These are phyloP conservation scores for Pythium volutum DNA, from an alignment of 352 stramenopile species.

Conservation along the genomic window DNA sequence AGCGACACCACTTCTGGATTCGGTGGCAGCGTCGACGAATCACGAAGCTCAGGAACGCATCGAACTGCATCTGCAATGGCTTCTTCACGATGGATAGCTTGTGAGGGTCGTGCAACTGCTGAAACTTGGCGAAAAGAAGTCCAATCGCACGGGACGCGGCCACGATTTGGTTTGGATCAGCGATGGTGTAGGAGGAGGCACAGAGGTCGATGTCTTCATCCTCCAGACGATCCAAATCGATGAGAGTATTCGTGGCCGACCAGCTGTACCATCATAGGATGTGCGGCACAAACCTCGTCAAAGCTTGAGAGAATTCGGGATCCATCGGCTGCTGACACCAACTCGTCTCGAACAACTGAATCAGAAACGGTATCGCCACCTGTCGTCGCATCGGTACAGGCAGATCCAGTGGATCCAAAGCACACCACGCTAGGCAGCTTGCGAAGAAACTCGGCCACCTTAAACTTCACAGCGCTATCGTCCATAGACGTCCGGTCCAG, in stretches of 20 bases:
- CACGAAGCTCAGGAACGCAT: constrained; percentile 53
- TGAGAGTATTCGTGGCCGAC: too few relatives aligned
- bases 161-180: constrained; percentile 38
- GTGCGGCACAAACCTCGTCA: constrained; percentile 26
- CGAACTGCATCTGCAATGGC: constrained; percentile 40
- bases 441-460: constrained; percentile 44
- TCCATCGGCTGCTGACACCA: constrained; percentile 35
- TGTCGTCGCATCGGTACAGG: too few relatives aligned
- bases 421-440: constrained; percentile 48
- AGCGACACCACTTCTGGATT: constrained; percentile 39
- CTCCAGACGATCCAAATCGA: too few relatives aligned
- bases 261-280: constrained; percentile 39
- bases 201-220: too few relatives aligned
- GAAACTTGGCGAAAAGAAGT: constrained; percentile 34
- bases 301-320: constrained; percentile 33
- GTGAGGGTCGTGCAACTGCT: constrained; percentile 17
- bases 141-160: constrained; percentile 27
- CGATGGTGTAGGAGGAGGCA: too few relatives aligned
- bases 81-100: neutral
- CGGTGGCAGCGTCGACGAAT: constrained; percentile 53
- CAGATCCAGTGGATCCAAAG: constrained; percentile 36
- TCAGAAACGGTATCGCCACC: constrained; percentile 31
- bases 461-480: constrained; percentile 44
- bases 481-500: constrained; percentile 74
- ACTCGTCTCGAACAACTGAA: neutral